Percentiles rank a stretch among this genome's conserved stretches.
Conservation (phyloP, 768 basidiomycete genomes). For the Cystofilobasidium capitatum region DNA sequence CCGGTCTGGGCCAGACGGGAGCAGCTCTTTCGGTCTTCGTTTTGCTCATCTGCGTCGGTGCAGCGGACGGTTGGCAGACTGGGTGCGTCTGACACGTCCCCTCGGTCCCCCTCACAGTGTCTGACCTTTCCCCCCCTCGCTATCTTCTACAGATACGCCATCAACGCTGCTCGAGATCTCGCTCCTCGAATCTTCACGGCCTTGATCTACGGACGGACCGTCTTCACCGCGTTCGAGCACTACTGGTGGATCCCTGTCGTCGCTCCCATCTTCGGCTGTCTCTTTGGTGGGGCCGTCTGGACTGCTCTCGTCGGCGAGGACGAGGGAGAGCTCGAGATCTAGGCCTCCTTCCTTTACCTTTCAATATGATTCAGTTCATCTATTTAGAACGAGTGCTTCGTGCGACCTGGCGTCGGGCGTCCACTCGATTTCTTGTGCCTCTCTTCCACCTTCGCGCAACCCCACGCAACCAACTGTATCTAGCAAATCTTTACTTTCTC, state of each 20-base stretch:
- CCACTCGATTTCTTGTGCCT: no score
- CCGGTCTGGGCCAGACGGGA: background rate
- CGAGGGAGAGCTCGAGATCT: conserved; percentile 8
- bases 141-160: conserved; percentile 8
- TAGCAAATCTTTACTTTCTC: no score
- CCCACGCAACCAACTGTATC: no score
- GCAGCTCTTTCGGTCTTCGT: conserved; percentile 21
- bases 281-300: conserved; percentile 10
- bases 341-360: background rate
- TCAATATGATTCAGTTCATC: background rate
- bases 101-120: no score
- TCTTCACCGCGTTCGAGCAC: conserved; percentile 8
- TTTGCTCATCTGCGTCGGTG: conserved; percentile 19
- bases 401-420: no score
- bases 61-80: conserved; percentile 11
- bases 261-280: conserved; percentile 18
- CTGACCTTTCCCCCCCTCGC: background rate
- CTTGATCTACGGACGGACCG: conserved; percentile 21
- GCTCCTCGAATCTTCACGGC: conserved; percentile 20
- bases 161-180: conserved; percentile 26
- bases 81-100: background rate
- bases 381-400: no score
- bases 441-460: no score
- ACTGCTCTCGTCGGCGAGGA: conserved; percentile 22
- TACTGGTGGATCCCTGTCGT: conserved; percentile 26